These are phyloP conservation scores for Bremia lactucae DNA, from an alignment of 352 stramenopile genomes.

Conservation along the genomic window DNA sequence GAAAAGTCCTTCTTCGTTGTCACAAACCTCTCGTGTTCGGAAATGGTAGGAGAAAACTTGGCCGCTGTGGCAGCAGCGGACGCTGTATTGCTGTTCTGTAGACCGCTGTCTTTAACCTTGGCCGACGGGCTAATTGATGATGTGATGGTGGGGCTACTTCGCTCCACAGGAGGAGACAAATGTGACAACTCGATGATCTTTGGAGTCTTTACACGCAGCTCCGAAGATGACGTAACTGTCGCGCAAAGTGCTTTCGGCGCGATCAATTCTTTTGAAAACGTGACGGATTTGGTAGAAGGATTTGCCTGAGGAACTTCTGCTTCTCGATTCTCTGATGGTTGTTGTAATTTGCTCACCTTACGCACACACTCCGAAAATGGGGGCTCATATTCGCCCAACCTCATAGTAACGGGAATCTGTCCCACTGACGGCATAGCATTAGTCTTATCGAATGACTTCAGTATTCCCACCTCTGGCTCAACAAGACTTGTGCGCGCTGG, in stretches of 20 bases:
- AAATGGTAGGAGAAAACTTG: constrained; percentile 16
- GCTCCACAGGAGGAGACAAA: constrained; percentile 36
- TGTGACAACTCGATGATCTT: constrained; percentile 34
- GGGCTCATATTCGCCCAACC: constrained; percentile 2
- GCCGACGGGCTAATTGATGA: constrained; percentile 42
- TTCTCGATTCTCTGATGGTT: constrained; percentile 5
- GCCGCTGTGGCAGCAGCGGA: constrained; percentile 6
- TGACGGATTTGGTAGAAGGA: background rate
- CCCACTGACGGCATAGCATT: background rate
- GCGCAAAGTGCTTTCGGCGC: background rate
- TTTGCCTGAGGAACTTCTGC: background rate
- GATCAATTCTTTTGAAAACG: background rate
- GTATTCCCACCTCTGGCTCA: constrained; percentile 1
- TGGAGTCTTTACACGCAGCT: constrained; percentile 39
- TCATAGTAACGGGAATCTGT: background rate
- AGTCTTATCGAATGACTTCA: constrained; percentile 3
- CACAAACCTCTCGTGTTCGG: constrained; percentile 4
- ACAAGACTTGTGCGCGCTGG: background rate
- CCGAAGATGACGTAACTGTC: constrained; percentile 5
- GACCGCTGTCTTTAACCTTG: constrained; percentile 36
- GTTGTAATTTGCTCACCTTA: constrained; percentile 11
- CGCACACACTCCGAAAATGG: background rate
- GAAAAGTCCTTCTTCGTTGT: constrained; percentile 12
- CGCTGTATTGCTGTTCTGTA: constrained; percentile 16
- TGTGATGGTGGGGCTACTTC: constrained; percentile 26